These are phyloP conservation scores for Solanum paucissectum DNA, from an alignment of 257 asterid species.

Conservation along the genomic window DNA sequence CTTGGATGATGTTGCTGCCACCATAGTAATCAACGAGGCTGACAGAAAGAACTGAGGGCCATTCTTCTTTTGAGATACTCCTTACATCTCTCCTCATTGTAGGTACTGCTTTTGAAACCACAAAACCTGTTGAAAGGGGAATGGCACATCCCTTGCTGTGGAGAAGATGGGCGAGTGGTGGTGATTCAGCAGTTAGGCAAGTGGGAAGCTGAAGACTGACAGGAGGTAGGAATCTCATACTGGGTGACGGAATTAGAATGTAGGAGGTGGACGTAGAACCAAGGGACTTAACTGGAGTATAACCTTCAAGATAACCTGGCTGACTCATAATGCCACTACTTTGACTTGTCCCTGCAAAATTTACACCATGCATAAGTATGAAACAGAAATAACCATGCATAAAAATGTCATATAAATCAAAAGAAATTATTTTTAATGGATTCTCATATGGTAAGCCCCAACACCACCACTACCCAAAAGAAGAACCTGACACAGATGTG, in stretches of 20 bases:
- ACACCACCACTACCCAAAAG: neutral
- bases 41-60: slow-evolving; percentile 91
- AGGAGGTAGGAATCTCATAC: slow-evolving; percentile 88
- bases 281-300: slow-evolving; percentile 83
- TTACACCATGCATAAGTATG: neutral
- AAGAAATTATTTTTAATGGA: neutral
- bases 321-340: slow-evolving; percentile 43
- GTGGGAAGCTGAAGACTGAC: slow-evolving; percentile 82
- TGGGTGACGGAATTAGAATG: slow-evolving; percentile 76
- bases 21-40: slow-evolving; percentile 90
- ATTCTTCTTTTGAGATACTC: slow-evolving; percentile 64
- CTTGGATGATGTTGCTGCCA: slow-evolving; percentile 45
- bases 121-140: slow-evolving; percentile 79
- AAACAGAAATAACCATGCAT: neutral
- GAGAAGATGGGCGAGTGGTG: slow-evolving; percentile 92
- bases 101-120: slow-evolving; percentile 90
- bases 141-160: slow-evolving; percentile 97
- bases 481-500: neutral
- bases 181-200: slow-evolving; percentile 93
- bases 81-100: slow-evolving; percentile 68
- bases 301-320: slow-evolving; percentile 84
- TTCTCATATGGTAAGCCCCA: neutral
- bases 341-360: slow-evolving; percentile 67
- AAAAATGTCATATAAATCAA: neutral
- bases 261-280: slow-evolving; percentile 81